Percentiles rank a stretch among this genome's conserved stretches.
Evolutionary conservation across 1,284 basidiomycete genomes (phyloP).

Genomic region (Malassezia vespertilionis): DNA sequence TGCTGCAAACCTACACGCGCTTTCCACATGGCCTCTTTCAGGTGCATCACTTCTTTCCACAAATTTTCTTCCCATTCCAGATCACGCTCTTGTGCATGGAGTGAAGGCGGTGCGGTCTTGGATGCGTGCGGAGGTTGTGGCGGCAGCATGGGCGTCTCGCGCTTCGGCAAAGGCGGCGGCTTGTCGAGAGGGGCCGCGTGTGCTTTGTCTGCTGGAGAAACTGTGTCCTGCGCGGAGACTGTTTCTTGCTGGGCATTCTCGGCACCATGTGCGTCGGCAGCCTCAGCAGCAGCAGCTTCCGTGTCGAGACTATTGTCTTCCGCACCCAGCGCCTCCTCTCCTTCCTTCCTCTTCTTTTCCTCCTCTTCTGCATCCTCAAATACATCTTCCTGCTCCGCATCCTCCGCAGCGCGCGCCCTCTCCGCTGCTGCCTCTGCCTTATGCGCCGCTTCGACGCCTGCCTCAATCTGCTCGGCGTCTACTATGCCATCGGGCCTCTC

Average conservation of each 20-base stretch:
- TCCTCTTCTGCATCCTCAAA: too few species aligned
- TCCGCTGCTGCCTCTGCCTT: conserved; percentile 1
- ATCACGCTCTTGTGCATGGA: too few species aligned
- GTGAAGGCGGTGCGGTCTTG: too few species aligned
- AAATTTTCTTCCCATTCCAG: conserved; percentile 12
- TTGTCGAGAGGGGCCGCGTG: too few species aligned
- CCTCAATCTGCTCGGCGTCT: background rate
- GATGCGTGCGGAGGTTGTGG: too few species aligned
- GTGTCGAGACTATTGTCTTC: background rate
- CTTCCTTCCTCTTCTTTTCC: background rate
- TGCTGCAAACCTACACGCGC: conserved; percentile 12
- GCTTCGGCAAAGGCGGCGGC: too few species aligned
- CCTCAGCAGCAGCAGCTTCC: background rate
- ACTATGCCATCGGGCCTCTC: background rate
- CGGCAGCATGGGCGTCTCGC: too few species aligned
- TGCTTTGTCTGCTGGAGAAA: too few species aligned
- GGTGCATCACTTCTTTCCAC: conserved; percentile 13
- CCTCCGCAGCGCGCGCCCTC: background rate
- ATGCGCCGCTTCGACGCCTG: conserved; percentile 4
- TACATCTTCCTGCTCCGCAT: background rate
- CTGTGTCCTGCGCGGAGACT: background rate
- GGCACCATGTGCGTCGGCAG: background rate
- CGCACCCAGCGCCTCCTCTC: background rate
- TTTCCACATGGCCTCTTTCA: conserved; percentile 17
- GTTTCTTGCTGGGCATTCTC: background rate